Conservation (phyloP, 306 rosid genomes). For the Herpetospermum pedunculosum region DNA sequence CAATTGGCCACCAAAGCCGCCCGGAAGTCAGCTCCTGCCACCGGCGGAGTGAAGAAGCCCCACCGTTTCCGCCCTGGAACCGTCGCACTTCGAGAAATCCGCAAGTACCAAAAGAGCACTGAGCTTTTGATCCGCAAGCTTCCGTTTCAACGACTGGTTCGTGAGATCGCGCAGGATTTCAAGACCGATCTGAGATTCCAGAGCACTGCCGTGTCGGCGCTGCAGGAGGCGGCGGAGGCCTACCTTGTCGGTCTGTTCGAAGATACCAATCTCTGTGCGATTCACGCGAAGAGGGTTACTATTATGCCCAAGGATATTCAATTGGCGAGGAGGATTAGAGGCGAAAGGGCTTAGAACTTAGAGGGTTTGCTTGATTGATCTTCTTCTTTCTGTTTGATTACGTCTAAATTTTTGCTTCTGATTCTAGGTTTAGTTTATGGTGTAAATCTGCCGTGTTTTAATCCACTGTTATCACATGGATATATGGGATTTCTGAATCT, state of each 20-base stretch:
- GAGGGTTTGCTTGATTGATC: not conserved
- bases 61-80: constrained; percentile 9
- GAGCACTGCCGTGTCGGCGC: too few relatives aligned
- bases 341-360: constrained; percentile 10
- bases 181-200: constrained; percentile 9
- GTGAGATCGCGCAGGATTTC: constrained; percentile 4
- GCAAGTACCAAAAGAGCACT: constrained; percentile 4
- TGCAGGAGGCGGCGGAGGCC: too few relatives aligned
- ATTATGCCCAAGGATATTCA: too few relatives aligned
- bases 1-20: constrained; percentile 11
- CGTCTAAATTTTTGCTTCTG: too few relatives aligned
- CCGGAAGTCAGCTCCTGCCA: constrained; percentile 8
- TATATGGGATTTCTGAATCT: not conserved
- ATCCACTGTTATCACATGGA: not conserved
- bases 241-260: too few relatives aligned
- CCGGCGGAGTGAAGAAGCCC: constrained; percentile 10
- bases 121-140: constrained; percentile 10
- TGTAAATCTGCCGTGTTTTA: not conserved
- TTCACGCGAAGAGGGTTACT: too few relatives aligned
- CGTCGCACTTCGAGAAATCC: constrained; percentile 10
- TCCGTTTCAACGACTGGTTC: constrained; percentile 8
- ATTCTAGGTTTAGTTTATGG: not conserved
- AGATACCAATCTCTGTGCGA: too few relatives aligned
- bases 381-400: not conserved
- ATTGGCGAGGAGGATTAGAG: too few relatives aligned